Base-by-base conservation (phyloP, 73 alveolate species). In the Paramecium tetraurelia region DNA sequence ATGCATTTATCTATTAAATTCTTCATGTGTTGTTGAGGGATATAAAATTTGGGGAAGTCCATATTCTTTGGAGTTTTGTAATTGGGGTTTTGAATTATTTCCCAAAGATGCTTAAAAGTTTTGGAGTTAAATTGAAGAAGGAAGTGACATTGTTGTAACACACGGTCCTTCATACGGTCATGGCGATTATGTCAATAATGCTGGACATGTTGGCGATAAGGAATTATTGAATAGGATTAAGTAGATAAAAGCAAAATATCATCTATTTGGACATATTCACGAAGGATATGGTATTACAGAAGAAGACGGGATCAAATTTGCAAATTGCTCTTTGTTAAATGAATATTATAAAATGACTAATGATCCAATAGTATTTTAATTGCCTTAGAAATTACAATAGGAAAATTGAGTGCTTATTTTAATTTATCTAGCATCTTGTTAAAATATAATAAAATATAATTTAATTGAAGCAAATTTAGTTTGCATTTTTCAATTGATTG, bases 21-120 rank as follows among this genome's bases (percentile, higher is more conserved):
- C 33, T n/a, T 80, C 90, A 20, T 24, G 48, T 20, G 27, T 21
- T 12, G 29, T 80, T 80, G 90, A 80, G 24, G 90, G 90, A 43
- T 24, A 24, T 35, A 80, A 80, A 46, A 41, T 80, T 2, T 80
- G 90, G 90, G 90, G 90, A 27, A 80, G 90, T n/a, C 90, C 90
- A 1, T 80, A 80, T 11, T 44, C 76, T 20, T 80, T 80, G 18
- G 76, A 80, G 12, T 80, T 80, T 35, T 80, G 90, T 35, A 35
- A 80, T 80, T 80, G 90, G 90, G 90, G 53, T n/a, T 80, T 80
- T 43, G 20, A 40, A 44, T 48, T 80, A 22, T 40, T 8, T 18
- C 72, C 70, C 3, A 18, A 43, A 41, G n/a, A 80, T 43, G 90
- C 90, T 1, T 4, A 41, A 10, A 2, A 80, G 46, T 48, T 80